A percentile compares a stretch with the other conserved stretches of the same genome.
Conservation (phyloP, 2,329 filamentous ascomycete species). For the Ophiostoma perfectum region DNA sequence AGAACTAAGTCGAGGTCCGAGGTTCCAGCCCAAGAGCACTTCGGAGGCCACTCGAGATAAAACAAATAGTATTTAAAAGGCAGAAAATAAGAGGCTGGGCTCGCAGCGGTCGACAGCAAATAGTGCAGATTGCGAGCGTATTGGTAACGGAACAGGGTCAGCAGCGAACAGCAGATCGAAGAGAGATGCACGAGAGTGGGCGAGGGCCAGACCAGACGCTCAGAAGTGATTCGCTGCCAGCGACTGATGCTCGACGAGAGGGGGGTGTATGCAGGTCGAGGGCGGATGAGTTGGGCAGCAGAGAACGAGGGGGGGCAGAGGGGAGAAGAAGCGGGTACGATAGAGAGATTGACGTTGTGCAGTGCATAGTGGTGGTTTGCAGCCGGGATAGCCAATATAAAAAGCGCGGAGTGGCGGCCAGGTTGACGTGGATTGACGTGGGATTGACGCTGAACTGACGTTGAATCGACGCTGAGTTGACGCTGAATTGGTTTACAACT, state of each 20-base stretch:
- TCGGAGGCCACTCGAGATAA: not conserved
- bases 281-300: slow-evolving; percentile 19
- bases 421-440: not conserved
- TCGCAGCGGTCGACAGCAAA: not conserved
- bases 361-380: not conserved
- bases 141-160: not conserved
- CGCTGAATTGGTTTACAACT: not conserved
- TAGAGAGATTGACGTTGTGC: not conserved
- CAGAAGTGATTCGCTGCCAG: slow-evolving; percentile 21
- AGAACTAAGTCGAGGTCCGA: not conserved
- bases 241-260: slow-evolving; percentile 8
- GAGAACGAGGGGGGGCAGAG: slow-evolving; percentile 10
- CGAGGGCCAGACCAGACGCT: slow-evolving; percentile 21
- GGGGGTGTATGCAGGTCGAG: slow-evolving; percentile 19
- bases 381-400: not conserved
- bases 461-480: not conserved
- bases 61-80: slow-evolving; percentile 1
- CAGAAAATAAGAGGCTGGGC: not conserved
- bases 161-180: not conserved
- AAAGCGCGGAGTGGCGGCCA: not conserved
- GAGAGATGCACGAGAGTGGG: slow-evolving; percentile 13
- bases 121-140: slow-evolving; percentile 7
- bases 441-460: not conserved
- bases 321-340: slow-evolving; percentile 14
- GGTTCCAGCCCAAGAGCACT: not conserved